Evolutionary conservation across 768 basidiomycete genomes (phyloP), one percentile per base, ranked within the genome.

Genomic region (Russula dissimulans): DNA sequence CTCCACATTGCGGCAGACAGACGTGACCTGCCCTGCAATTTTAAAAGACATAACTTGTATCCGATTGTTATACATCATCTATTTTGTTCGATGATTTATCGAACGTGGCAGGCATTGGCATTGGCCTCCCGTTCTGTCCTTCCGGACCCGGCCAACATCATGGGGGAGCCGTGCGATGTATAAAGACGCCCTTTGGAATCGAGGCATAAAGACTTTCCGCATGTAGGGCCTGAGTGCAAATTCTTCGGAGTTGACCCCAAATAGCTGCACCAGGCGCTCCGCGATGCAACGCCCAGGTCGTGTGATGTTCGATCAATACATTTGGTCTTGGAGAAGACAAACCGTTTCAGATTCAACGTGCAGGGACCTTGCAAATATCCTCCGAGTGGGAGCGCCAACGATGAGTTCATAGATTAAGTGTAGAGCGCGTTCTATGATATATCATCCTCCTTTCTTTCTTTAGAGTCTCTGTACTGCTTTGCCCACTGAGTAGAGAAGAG

Each of bases 381-480:
- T 26, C 22, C 22, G 22, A 26, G 22, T 26, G 22, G 22, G 22
- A 26, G 22, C 36, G 15, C n/a, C 26, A 48, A 56, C 2, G 5
- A 14, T 26, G 29, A 14, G 17, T 46, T 14, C 41, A 41, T 17
- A 48, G 17, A 32, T n/a, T 18, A 45, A 47, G 31, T 48, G 31
- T 15, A 32, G 22, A 26, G 26, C 31, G 26, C 15, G 14, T 22
- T 46, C 65, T 64, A 65, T 57, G 59, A 57, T 46, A 55, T 52
- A 41, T 64, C 61, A 4, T 44, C 51, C 46, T 60, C 57, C 46
- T 57, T 60, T n/a, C 10, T 56, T 54, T 42, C 56, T 48, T 49
- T 50, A 14, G 32, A 18, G 36, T 54, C 47, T 8, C 61, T 62
- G 18, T 63, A 64, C 48, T 65, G 65, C 42, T 60, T 65, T 14